Evolutionary conservation across 2,329 filamentous ascomycete species (phyloP), one percentile per base, ranked within the genome.

Genomic region (Diaporthe citriasiana): DNA sequence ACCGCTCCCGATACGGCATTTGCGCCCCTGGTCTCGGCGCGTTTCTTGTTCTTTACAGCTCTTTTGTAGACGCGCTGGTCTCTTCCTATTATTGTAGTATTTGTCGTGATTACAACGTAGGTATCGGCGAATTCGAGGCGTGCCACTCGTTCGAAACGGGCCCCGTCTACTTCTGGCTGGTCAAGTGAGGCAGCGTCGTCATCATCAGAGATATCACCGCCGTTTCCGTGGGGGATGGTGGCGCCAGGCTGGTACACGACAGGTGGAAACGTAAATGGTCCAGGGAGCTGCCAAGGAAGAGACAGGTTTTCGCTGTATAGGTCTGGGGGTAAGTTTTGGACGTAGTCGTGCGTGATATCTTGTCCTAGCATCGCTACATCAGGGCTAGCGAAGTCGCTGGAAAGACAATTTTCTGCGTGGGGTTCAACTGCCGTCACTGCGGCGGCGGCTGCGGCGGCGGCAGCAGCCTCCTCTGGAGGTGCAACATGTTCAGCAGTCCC

Each of bases 21-120:
- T 2, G 10, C n/a, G n/a, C 47, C 47, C 47, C 27, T n/a, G 38
- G 38, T 38, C 47, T 87, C 84, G 45, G 84, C 82, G 45, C 86
- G 84, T 75, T 83, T 87, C 79, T 89, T 86, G 74, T 90, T 86
- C 72, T 84, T 84, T 57, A 86, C 85, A 30, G 89, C 90, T 77
- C 89, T 86, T 71, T 87, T 83, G 40, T 75, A 76, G 51, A 71
- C 73, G 30, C 40, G 51, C 27, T 73, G 57, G 25, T 76, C 73
- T 42, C 75, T 72, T 19, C 75, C 75, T 57, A 76, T 76, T 45
- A 76, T 63, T 27, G 74, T 60, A 8, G 73, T 71, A 19, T 69
- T 60, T 10, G 75, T 75, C 19, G 75, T 76, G 27, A 76, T 71
- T 50, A 40, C 57, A 30, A 74, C 70, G 13, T 66, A 53, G 66